A percentile compares a stretch with the other conserved stretches of the same genome.
These are phyloP conservation scores for Sporothrix brunneoviolacea DNA, from an alignment of 2,329 filamentous ascomycete genomes.

Conservation along the genomic window DNA sequence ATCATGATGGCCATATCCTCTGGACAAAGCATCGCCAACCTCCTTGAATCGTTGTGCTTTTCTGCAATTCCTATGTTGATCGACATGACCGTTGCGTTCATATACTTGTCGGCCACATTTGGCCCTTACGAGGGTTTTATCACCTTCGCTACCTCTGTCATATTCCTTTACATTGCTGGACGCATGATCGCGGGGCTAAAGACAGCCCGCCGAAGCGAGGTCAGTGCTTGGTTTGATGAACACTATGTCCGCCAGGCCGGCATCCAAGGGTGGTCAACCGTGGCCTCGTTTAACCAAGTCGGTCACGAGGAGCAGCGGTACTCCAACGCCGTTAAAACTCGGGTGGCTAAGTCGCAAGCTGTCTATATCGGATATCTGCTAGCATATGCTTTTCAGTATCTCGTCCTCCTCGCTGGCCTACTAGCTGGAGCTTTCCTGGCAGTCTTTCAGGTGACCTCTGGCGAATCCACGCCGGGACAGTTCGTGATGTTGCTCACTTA, in stretches of 20 bases:
- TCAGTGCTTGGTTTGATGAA: conserved; percentile 49
- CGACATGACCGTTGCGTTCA: conserved; percentile 52
- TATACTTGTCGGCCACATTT: conserved; percentile 53
- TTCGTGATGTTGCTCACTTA: conserved; percentile 68
- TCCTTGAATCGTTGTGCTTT: conserved; percentile 53
- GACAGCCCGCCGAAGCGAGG: conserved; percentile 41
- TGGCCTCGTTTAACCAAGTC: conserved; percentile 54
- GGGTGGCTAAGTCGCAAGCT: conserved; percentile 31
- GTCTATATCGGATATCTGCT: conserved; percentile 40
- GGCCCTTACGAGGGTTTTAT: conserved; percentile 58
- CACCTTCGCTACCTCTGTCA: conserved; percentile 49
- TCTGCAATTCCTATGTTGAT: conserved; percentile 53
- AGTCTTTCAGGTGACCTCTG: conserved; percentile 60
- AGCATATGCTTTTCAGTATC: conserved; percentile 49
- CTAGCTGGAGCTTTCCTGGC: conserved; percentile 55
- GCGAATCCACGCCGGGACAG: conserved; percentile 54
- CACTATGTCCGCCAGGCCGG: conserved; percentile 49
- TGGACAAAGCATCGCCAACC: conserved; percentile 46
- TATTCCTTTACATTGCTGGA: conserved; percentile 49
- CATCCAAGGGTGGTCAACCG: conserved; percentile 53
- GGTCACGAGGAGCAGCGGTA: conserved; percentile 50
- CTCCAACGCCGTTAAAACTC: conserved; percentile 40
- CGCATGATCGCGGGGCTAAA: conserved; percentile 46
- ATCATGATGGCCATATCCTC: conserved; percentile 51
- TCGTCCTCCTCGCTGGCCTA: conserved; percentile 63